Conservation (phyloP, 805 yeast genomes). For the Candida nemodendra region DNA sequence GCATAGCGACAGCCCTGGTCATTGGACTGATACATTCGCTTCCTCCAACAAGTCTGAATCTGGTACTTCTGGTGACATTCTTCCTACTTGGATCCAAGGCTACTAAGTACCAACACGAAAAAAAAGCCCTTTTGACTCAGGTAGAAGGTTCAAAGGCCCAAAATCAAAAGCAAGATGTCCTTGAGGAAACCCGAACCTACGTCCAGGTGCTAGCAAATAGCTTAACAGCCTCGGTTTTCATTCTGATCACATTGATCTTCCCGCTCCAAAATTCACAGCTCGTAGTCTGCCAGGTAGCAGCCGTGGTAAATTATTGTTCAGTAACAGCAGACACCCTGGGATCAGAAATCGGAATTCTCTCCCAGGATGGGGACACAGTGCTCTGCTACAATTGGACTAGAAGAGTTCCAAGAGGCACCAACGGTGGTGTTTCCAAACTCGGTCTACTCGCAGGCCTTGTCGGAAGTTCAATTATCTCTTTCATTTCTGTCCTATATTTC, state of each 20-base stretch:
- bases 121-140: slow-evolving; percentile 3
- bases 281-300: slow-evolving; percentile 5
- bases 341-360: slow-evolving; percentile 15
- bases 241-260: not conserved
- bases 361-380: slow-evolving; percentile 3
- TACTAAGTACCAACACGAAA: slow-evolving; percentile 11
- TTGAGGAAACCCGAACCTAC: slow-evolving; percentile 1
- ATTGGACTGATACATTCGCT: slow-evolving; percentile 11
- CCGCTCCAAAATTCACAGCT: not conserved
- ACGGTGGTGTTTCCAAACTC: slow-evolving; percentile 11
- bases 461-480: slow-evolving; percentile 8
- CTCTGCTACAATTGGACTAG: slow-evolving; percentile 11
- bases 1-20: slow-evolving; percentile 9
- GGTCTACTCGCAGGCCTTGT: slow-evolving; percentile 12
- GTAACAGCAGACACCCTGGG: slow-evolving; percentile 15
- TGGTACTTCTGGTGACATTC: slow-evolving; percentile 7
- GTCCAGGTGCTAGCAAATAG: slow-evolving; percentile 14
- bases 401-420: slow-evolving; percentile 14
- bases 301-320: slow-evolving; percentile 11
- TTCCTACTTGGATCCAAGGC: slow-evolving; percentile 9
- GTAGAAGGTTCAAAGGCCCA: not conserved
- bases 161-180: not conserved
- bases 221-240: slow-evolving; percentile 6
- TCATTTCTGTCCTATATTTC: slow-evolving; percentile 5
- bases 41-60: slow-evolving; percentile 5